phyloP scores from a whole-genome alignment of 2,329 filamentous ascomycete species.

The Fusarium coffeatum region DNA sequence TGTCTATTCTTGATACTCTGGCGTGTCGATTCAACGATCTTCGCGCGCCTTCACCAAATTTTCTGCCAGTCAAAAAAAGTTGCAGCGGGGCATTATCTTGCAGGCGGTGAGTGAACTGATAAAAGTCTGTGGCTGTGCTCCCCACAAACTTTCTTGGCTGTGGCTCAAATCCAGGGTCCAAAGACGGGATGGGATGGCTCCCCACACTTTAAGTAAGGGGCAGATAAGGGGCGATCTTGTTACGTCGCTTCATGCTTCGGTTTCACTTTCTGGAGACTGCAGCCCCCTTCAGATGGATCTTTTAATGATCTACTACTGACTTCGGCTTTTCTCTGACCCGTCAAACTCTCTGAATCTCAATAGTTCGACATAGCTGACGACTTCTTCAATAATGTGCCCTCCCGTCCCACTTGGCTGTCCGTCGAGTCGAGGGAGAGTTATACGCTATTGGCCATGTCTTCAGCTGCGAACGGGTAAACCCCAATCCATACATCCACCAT shows the following conservation, averaged over 20 bases:
- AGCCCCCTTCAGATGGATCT: slow-evolving; percentile 16
- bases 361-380: slow-evolving; percentile 9
- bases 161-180: slow-evolving; percentile 44
- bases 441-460: slow-evolving; percentile 32
- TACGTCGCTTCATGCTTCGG: slow-evolving; percentile 36
- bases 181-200: slow-evolving; percentile 20
- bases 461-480: slow-evolving; percentile 35
- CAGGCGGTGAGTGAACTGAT: slow-evolving; percentile 35
- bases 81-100: slow-evolving; percentile 23
- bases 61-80: slow-evolving; percentile 47
- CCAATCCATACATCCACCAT: slow-evolving; percentile 11
- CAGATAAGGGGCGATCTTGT: slow-evolving; percentile 38
- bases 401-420: slow-evolving; percentile 22
- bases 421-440: slow-evolving; percentile 24
- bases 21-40: slow-evolving; percentile 19
- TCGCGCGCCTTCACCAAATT: slow-evolving; percentile 40
- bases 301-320: not conserved
- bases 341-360: slow-evolving; percentile 1
- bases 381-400: slow-evolving; percentile 28
- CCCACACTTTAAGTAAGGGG: slow-evolving; percentile 41
- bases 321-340: not conserved
- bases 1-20: slow-evolving; percentile 11
- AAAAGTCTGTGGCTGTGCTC: slow-evolving; percentile 30
- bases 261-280: slow-evolving; percentile 33
- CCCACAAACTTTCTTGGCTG: slow-evolving; percentile 13